phyloP scores from a whole-genome alignment of 2,329 filamentous ascomycete species.

The Colletotrichum sojae region DNA sequence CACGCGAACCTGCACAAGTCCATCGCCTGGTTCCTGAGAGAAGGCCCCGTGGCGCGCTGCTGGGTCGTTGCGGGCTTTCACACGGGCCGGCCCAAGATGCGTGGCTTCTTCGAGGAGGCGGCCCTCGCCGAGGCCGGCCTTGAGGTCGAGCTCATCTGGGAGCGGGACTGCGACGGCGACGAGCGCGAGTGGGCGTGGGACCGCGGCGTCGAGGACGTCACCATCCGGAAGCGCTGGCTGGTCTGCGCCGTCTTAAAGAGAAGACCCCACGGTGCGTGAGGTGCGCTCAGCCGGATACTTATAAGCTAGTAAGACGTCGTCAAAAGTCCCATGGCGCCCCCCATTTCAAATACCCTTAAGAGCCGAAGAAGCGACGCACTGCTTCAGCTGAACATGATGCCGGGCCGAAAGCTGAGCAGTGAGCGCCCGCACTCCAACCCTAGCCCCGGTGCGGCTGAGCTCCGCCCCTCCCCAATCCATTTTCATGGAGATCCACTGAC shows the following conservation, averaged over 20 bases:
- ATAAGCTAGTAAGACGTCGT: constrained; percentile 1
- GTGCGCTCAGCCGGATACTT: constrained; percentile 10
- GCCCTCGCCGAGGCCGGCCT: constrained; percentile 65
- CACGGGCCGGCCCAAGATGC: constrained; percentile 76
- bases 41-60: constrained; percentile 62
- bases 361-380: constrained; percentile 1
- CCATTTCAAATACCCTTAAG: constrained; percentile 5
- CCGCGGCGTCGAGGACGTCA: constrained; percentile 72
- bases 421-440: constrained; percentile 26
- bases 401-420: not conserved
- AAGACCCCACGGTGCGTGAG: constrained; percentile 27
- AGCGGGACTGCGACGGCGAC: constrained; percentile 76
- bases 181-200: constrained; percentile 74
- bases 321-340: not conserved
- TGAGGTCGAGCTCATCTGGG: constrained; percentile 75
- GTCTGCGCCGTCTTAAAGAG: constrained; percentile 69
- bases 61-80: constrained; percentile 82
- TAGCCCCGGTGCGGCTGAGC: constrained; percentile 29
- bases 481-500: constrained; percentile 13
- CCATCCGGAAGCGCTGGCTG: constrained; percentile 79
- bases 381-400: constrained; percentile 16
- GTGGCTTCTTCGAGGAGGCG: constrained; percentile 71
- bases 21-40: constrained; percentile 72
- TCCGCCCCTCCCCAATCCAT: constrained; percentile 1
- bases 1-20: constrained; percentile 76